Evolutionary conservation across 2,329 filamentous ascomycete species (phyloP), one percentile per base, ranked within the genome.

Genomic region (Aspergillus sclerotialis): DNA sequence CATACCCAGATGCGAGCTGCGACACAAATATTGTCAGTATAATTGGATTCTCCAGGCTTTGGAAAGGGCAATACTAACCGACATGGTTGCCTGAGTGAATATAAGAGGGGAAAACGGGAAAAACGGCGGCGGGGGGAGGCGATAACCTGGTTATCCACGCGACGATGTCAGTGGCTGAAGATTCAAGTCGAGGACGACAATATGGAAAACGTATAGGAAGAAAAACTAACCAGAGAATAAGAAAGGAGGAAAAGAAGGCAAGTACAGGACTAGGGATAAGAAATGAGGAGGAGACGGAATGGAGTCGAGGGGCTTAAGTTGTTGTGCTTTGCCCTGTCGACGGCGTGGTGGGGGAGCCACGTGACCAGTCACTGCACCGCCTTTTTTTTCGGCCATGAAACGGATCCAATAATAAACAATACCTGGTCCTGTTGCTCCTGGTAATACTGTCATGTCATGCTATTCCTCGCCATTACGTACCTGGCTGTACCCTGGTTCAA

Each of bases 1-100:
- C 48, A 41, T 58, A 60, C 56, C 56, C 56, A 42, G 56, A 59
- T 50, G 55, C 55, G 44, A 60, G 53, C 56, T 60, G 39, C 33
- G 36, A 38, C 13, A 30, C 35, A 42, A 16, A 29, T 33, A 21
- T 31, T 8, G 21, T 44, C 30, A 49, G 37, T 27, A 38, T 18
- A 10, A 34, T 3, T 28, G 18, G 5, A 10, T 15, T 21, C 18
- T 8, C 17, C 7, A 13, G 4, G 18, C 26, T 7, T 7, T 32
- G 14, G 5, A 11, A 38, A 32, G 3, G 13, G 12, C 13, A 28
- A 42, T 45, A 58, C 56, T 12, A 33, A 60, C 56, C 44, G 56
- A 60, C 56, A 60, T 60, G 44, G 32, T 56, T 53, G 45, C 42
- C 35, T 45, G 28, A 46, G 40, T 45, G 37, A 43, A 43, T 47